Evolutionary conservation across 176 grass and related monocot species (phyloP), one percentile per base, ranked within the genome.

Genomic region (Cocos nucifera): DNA sequence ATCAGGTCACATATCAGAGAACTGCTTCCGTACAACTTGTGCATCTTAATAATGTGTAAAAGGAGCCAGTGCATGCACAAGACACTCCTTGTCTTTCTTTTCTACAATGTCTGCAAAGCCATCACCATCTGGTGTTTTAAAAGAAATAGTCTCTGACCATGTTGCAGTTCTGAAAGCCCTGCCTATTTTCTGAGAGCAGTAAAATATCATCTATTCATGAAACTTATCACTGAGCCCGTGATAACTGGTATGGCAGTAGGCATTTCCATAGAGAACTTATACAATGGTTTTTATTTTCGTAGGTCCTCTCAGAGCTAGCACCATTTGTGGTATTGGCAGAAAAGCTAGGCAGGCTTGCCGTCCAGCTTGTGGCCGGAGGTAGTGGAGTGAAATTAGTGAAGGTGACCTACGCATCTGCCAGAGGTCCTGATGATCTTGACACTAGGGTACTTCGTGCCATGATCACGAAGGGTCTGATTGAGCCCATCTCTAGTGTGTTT

Each of bases 371-470:
- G 8, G 32, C 60, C 15, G 60, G 60, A 48, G 30, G 32, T 48
- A 49, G 60, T 63, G 32, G 60, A 18, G 15, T 63, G 1, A 63
- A 63, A 32, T 28, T n/a, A 32, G 32, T 63, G 10, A 63, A 49
- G 60, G 32, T 63, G 19, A 32, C 48, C 4, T 63, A 63, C 4
- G 48, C 17, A 35, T 63, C 60, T 4, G 60, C 60, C 48, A 17
- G 60, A 63, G 20, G 19, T 48, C 60, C 60, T 18, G 60, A 49
- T 63, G 60, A 63, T 29, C 28, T 63, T 2, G 32, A 63, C 60
- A 63, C 60, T 1, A 39, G 60, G n/a, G 19, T 63, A 19, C 60
- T 63, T 22, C 28, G 60, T 49, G 60, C 60, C 32, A 63, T 63
- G 60, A 49, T 48, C 28, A 63, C 60, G 5, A 63, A 63, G 48